Evolutionary conservation across 768 basidiomycete species (phyloP).

Genomic region (Trametes sanguinea): DNA sequence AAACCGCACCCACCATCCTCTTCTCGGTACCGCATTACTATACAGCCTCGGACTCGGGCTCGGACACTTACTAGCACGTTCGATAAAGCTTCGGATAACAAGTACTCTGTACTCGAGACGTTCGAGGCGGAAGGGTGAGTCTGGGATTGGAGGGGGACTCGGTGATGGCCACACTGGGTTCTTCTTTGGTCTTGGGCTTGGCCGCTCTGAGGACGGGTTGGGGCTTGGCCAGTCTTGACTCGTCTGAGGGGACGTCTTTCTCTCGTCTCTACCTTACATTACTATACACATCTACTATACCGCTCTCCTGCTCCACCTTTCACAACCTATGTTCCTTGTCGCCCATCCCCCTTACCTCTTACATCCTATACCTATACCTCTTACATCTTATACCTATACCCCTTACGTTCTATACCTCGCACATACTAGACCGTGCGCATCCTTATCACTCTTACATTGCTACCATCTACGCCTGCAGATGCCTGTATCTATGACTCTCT

Average conservation of each 20-base stretch:
- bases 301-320: too few relatives aligned
- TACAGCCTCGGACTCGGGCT: background rate
- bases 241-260: constrained; percentile 1
- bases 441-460: too few relatives aligned
- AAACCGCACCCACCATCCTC: background rate
- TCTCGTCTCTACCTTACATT: background rate
- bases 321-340: background rate
- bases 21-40: background rate
- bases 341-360: too few relatives aligned
- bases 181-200: background rate
- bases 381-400: too few relatives aligned
- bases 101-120: constrained; percentile 7
- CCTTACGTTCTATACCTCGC: too few relatives aligned
- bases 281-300: background rate
- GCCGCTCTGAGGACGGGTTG: constrained; percentile 1
- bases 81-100: background rate
- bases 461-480: too few relatives aligned
- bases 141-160: background rate
- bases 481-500: too few relatives aligned
- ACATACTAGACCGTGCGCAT: too few relatives aligned
- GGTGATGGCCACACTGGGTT: constrained; percentile 4
- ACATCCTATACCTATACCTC: too few relatives aligned
- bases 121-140: constrained; percentile 8
- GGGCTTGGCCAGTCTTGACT: constrained; percentile 2
- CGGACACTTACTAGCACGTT: background rate